Conservation (phyloP, 164 flowering plant genomes). For the Buxus sempervirens region DNA sequence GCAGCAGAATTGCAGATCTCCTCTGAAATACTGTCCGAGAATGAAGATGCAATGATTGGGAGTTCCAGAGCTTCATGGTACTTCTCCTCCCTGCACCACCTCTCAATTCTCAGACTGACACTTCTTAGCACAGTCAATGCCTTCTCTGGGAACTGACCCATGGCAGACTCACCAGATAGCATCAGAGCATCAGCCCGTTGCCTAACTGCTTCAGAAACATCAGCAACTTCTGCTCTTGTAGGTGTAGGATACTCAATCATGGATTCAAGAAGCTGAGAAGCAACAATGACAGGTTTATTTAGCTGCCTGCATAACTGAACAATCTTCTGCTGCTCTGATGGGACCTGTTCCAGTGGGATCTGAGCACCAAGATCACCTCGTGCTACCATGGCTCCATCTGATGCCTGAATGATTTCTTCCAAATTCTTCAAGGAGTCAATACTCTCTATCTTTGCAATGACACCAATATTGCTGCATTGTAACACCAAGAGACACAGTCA, state of each 20-base stretch:
- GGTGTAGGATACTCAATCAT: slow-evolving; percentile 99
- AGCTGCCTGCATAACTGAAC: slow-evolving; percentile 80
- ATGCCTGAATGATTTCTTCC: slow-evolving; percentile 83
- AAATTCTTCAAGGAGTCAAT: slow-evolving; percentile 89
- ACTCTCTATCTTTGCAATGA: slow-evolving; percentile 95
- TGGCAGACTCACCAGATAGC: slow-evolving; percentile 99
- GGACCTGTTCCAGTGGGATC: slow-evolving; percentile 96
- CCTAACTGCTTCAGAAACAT: slow-evolving; percentile 95
- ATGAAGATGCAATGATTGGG: slow-evolving; percentile 62
- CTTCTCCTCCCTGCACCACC: slow-evolving; percentile 96
- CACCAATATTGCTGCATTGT: slow-evolving; percentile 68
- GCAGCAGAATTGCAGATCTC: slow-evolving; percentile 97
- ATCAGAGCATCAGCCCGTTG: slow-evolving; percentile 93
- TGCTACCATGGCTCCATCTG: slow-evolving; percentile 99
- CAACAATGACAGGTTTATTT: slow-evolving; percentile 94
- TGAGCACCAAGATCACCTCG: slow-evolving; percentile 98
- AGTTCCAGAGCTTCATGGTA: slow-evolving; percentile 71
- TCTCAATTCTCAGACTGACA: slow-evolving; percentile 90
- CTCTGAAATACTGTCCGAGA: slow-evolving; percentile 75
- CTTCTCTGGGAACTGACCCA: slow-evolving; percentile 94
- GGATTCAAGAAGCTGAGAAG: slow-evolving; percentile 94
- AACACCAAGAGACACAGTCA: slow-evolving; percentile 10
- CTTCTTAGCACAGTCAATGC: slow-evolving; percentile 84
- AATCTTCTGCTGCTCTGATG: slow-evolving; percentile 82
- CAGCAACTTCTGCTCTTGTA: slow-evolving; percentile 98